Conservation (phyloP, 2,329 filamentous ascomycete species). For the Clarireedia homoeocarpa region DNA sequence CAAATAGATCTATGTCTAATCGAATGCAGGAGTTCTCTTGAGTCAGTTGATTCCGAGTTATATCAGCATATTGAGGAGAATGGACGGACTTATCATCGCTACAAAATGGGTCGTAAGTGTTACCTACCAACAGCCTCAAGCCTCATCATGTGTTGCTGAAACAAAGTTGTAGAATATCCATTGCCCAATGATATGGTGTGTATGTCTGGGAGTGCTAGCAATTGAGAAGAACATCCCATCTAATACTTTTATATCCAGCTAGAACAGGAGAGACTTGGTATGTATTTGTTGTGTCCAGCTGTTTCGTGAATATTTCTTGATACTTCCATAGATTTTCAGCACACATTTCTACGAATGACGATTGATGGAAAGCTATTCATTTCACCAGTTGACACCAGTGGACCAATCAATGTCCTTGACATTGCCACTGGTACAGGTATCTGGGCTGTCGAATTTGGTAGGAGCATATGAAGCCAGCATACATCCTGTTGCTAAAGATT, state of each 20-base stretch:
- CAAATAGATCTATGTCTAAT: neutral
- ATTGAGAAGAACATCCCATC: no score
- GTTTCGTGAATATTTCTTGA: neutral
- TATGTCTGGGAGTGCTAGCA: neutral
- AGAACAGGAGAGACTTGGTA: slow-evolving; percentile 5
- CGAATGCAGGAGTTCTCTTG: neutral
- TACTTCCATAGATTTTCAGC: neutral
- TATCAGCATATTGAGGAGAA: slow-evolving; percentile 6
- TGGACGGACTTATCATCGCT: slow-evolving; percentile 7
- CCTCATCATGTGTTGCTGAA: no score
- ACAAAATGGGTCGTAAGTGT: slow-evolving; percentile 4
- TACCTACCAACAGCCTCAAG: no score
- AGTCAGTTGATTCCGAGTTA: neutral
- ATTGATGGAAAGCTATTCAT: slow-evolving; percentile 5
- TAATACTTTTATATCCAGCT: neutral
- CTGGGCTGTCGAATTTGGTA: slow-evolving; percentile 10
- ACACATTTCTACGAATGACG: slow-evolving; percentile 1
- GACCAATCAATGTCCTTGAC: slow-evolving; percentile 1
- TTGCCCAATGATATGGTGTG: slow-evolving; percentile 4
- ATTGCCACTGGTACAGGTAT: slow-evolving; percentile 5
- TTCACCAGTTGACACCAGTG: neutral
- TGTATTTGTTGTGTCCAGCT: no score
- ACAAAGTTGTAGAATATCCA: neutral
- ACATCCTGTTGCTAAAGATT: slow-evolving; percentile 3
- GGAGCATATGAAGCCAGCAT: neutral